Evolutionary conservation across 2,329 filamentous ascomycete genomes (phyloP).

Genomic region (Fusarium zealandicum): DNA sequence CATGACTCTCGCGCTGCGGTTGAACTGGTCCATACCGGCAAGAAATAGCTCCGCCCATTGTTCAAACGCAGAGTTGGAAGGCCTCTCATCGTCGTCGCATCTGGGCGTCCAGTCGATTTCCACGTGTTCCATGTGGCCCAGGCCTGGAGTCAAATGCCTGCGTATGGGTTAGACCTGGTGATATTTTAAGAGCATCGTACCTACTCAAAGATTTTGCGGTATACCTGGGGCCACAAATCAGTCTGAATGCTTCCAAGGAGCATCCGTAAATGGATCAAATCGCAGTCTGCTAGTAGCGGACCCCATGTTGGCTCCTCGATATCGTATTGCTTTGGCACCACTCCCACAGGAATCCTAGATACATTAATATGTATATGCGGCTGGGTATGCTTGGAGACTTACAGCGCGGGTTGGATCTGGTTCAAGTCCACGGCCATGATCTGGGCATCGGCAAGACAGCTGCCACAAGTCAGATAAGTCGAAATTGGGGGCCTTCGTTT

Average conservation of each 20-base stretch:
- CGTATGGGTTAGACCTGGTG: slow-evolving; percentile 16
- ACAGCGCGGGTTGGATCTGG: slow-evolving; percentile 51
- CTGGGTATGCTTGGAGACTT: slow-evolving; percentile 20
- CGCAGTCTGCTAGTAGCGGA: slow-evolving; percentile 61
- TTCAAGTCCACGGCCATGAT: slow-evolving; percentile 52
- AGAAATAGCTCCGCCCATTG: slow-evolving; percentile 75
- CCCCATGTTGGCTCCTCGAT: slow-evolving; percentile 76
- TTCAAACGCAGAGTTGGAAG: slow-evolving; percentile 62
- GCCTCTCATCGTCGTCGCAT: slow-evolving; percentile 71
- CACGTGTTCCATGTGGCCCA: slow-evolving; percentile 82
- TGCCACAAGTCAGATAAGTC: slow-evolving; percentile 16
- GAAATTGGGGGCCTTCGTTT: neutral
- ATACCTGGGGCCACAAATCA: slow-evolving; percentile 72
- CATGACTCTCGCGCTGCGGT: slow-evolving; percentile 69
- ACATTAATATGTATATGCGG: slow-evolving; percentile 23
- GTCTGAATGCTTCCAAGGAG: slow-evolving; percentile 78
- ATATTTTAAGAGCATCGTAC: slow-evolving; percentile 37
- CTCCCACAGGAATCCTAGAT: slow-evolving; percentile 71
- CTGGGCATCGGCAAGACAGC: slow-evolving; percentile 37
- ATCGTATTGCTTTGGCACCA: slow-evolving; percentile 66
- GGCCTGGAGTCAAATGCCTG: slow-evolving; percentile 78
- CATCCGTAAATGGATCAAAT: slow-evolving; percentile 84
- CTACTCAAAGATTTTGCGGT: slow-evolving; percentile 72
- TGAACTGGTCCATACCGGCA: slow-evolving; percentile 70
- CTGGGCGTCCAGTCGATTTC: slow-evolving; percentile 85